These are phyloP conservation scores for Sparassis latifolia DNA, from an alignment of 1,284 basidiomycete species.

Conservation along the genomic window DNA sequence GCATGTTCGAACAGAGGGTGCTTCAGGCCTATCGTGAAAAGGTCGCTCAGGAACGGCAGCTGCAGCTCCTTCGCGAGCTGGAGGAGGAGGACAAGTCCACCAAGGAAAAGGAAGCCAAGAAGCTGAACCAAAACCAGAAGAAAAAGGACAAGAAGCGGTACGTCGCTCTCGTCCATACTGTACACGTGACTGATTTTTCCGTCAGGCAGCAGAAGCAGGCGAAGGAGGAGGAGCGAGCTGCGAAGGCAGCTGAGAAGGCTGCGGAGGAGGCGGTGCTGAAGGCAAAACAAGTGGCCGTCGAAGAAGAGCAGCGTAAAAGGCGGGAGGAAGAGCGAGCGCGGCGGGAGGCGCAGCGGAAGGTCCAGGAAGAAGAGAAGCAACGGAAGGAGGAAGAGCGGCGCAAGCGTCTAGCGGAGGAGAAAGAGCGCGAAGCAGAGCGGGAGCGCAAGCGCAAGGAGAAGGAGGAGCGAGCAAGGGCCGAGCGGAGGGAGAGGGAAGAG, in stretches of 20 bases:
- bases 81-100: slow-evolving; percentile 53
- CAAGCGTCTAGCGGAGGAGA: slow-evolving; percentile 66
- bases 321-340: slow-evolving; percentile 69
- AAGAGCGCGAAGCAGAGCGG: slow-evolving; percentile 56
- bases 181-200: slow-evolving; percentile 2
- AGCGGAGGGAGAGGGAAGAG: slow-evolving; percentile 63
- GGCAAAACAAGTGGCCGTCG: slow-evolving; percentile 57
- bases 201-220: slow-evolving; percentile 82
- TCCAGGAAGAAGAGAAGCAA: slow-evolving; percentile 72
- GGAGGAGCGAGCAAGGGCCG: slow-evolving; percentile 59
- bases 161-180: slow-evolving; percentile 15
- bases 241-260: slow-evolving; percentile 74
- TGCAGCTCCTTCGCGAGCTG: slow-evolving; percentile 48
- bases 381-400: slow-evolving; percentile 76
- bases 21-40: slow-evolving; percentile 49
- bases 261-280: slow-evolving; percentile 72
- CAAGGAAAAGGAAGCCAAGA: slow-evolving; percentile 83
- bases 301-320: slow-evolving; percentile 59
- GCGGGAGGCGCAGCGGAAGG: slow-evolving; percentile 70
- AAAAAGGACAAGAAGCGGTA: slow-evolving; percentile 97
- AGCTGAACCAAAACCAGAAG: slow-evolving; percentile 94
- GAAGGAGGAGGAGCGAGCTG: slow-evolving; percentile 86
- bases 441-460: slow-evolving; percentile 55
- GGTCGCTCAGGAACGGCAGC: slow-evolving; percentile 42
- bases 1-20: slow-evolving; percentile 98